Evolutionary conservation across 192 early-diverging fungal species (phyloP).

Genomic region (Coemansia sp.): DNA sequence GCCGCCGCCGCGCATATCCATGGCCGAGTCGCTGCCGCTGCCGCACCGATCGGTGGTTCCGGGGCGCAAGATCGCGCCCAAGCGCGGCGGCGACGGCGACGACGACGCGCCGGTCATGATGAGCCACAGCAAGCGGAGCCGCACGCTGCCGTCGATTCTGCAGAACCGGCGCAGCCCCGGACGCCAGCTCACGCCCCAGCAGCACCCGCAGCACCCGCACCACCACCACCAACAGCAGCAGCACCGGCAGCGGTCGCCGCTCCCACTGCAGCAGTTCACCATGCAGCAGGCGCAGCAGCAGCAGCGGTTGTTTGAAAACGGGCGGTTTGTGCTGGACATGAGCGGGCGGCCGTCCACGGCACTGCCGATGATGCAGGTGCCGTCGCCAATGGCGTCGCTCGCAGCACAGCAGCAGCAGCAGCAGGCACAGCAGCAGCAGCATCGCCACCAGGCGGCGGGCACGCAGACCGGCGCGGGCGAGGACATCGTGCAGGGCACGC

Average conservation of each 20-base stretch:
- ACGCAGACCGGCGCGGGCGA: too few relatives aligned
- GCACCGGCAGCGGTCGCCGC: slow-evolving; percentile 10
- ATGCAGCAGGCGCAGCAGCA: slow-evolving; percentile 9
- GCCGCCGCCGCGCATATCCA: slow-evolving; percentile 31
- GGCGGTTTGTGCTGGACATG: slow-evolving; percentile 9
- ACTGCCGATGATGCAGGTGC: slow-evolving; percentile 19
- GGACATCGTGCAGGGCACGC: slow-evolving; percentile 9
- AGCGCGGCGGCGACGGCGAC: slow-evolving; percentile 28
- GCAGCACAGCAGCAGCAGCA: too few relatives aligned
- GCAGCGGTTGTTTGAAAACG: slow-evolving; percentile 13
- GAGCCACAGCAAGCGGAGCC: slow-evolving; percentile 36
- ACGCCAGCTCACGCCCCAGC: slow-evolving; percentile 2
- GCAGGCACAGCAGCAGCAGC: too few relatives aligned
- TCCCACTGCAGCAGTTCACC: background rate
- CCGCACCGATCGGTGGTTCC: slow-evolving; percentile 3
- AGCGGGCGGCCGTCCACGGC: slow-evolving; percentile 17
- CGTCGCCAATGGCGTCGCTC: slow-evolving; percentile 16
- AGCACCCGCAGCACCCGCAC: slow-evolving; percentile 4
- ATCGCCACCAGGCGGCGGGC: too few relatives aligned
- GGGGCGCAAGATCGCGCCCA: slow-evolving; percentile 43
- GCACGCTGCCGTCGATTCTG: slow-evolving; percentile 33
- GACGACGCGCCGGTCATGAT: slow-evolving; percentile 30
- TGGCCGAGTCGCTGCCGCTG: slow-evolving; percentile 36
- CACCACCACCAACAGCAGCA: slow-evolving; percentile 1
- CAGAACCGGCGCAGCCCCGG: slow-evolving; percentile 21